Evolutionary conservation across 2,329 filamentous ascomycete species (phyloP).

Genomic region (Orbilia blumenaviensis): DNA sequence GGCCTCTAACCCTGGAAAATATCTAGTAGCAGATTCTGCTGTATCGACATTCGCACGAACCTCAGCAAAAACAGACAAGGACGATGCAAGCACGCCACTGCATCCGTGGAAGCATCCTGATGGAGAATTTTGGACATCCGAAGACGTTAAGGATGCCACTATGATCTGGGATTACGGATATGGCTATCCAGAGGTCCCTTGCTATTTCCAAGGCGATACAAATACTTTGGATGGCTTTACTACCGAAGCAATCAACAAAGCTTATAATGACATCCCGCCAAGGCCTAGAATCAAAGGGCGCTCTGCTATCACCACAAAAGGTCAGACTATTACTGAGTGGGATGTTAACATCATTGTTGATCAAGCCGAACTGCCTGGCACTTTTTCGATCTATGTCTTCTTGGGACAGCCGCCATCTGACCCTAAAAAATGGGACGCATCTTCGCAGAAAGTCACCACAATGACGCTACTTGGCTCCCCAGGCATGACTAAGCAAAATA

Average conservation of each 20-base stretch:
- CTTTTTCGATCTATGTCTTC: constrained; percentile 44
- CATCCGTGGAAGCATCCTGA: constrained; percentile 55
- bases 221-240: constrained; percentile 43
- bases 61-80: background rate
- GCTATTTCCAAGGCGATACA: constrained; percentile 7
- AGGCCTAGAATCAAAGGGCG: constrained; percentile 11
- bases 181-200: constrained; percentile 57
- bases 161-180: constrained; percentile 55
- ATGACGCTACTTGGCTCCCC: constrained; percentile 32
- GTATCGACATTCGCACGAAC: constrained; percentile 52
- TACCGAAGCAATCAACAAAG: constrained; percentile 48
- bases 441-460: constrained; percentile 12
- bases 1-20: constrained; percentile 54
- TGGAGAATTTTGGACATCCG: constrained; percentile 52
- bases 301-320: background rate
- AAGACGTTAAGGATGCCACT: constrained; percentile 50
- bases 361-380: constrained; percentile 52
- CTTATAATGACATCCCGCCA: constrained; percentile 32
- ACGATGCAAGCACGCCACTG: constrained; percentile 53
- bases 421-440: constrained; percentile 16
- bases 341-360: constrained; percentile 55
- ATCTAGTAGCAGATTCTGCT: constrained; percentile 37
- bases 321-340: constrained; percentile 54
- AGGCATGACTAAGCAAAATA: constrained; percentile 6
- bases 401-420: constrained; percentile 29